These are phyloP conservation scores for Solanum chacoense DNA, from an alignment of 305 asterid species.

Conservation along the genomic window DNA sequence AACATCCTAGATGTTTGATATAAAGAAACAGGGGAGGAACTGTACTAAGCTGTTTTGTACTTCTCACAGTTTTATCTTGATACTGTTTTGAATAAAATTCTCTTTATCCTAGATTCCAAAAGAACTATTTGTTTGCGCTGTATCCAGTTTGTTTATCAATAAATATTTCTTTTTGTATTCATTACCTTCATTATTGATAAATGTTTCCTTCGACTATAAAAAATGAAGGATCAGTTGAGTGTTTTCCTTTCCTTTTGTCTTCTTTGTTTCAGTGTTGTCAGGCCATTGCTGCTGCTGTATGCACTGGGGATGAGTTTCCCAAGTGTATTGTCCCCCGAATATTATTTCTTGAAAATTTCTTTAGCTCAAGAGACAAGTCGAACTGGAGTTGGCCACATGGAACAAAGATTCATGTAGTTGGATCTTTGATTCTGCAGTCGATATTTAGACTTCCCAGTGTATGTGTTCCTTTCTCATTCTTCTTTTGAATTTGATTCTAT, in stretches of 20 bases:
- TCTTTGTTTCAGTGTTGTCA: slow-evolving; percentile 60
- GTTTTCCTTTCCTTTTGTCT: neutral
- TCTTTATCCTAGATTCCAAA: neutral
- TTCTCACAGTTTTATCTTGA: neutral
- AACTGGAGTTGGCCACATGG: slow-evolving; percentile 86
- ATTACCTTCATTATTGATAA: neutral
- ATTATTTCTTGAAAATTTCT: slow-evolving; percentile 67
- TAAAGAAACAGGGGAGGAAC: neutral
- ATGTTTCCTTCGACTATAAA: neutral
- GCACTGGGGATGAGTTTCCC: slow-evolving; percentile 43
- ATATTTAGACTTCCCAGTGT: slow-evolving; percentile 69
- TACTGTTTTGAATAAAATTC: neutral
- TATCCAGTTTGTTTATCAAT: neutral
- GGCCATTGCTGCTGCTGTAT: slow-evolving; percentile 75
- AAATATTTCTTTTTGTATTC: neutral
- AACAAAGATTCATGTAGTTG: slow-evolving; percentile 65
- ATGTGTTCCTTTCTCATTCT: slow-evolving; percentile 22
- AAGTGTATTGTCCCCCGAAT: slow-evolving; percentile 54
- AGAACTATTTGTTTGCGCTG: neutral
- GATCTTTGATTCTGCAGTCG: slow-evolving; percentile 81
- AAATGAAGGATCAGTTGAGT: neutral
- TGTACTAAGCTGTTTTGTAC: neutral
- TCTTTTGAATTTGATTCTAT: neutral
- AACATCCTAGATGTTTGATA: neutral
- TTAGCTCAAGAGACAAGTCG: slow-evolving; percentile 39